Percentiles rank a stretch among this genome's conserved stretches.
These are phyloP conservation scores for Moniliophthora roreri DNA, from an alignment of 1,284 basidiomycete genomes.

Conservation along the genomic window DNA sequence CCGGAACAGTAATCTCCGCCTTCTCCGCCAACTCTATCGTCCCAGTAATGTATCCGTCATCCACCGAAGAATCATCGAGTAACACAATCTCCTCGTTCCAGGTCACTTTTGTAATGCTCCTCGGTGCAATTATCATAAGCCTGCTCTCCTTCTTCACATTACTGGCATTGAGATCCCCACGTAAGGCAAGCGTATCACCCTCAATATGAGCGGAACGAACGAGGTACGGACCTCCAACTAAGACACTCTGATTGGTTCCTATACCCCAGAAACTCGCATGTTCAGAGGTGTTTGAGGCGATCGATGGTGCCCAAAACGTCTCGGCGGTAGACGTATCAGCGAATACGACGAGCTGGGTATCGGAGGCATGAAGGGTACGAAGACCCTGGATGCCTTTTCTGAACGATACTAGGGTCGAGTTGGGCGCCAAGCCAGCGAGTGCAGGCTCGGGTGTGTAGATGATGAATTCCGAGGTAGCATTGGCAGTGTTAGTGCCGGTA, in stretches of 20 bases:
- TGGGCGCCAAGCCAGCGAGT: background rate
- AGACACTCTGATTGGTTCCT: slow-evolving; percentile 47
- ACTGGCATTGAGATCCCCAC: slow-evolving; percentile 45
- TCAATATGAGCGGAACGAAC: slow-evolving; percentile 47
- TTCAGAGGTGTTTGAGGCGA: slow-evolving; percentile 32
- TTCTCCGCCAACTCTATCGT: background rate
- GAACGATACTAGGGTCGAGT: slow-evolving; percentile 44
- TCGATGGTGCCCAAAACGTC: slow-evolving; percentile 47
- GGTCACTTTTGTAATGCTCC: slow-evolving; percentile 36
- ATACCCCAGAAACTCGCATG: slow-evolving; percentile 48
- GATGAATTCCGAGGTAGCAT: slow-evolving; percentile 14
- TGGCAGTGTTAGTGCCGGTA: slow-evolving; percentile 41
- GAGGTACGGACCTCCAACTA: slow-evolving; percentile 58
- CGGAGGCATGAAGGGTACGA: slow-evolving; percentile 63
- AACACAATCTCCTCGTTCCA: slow-evolving; percentile 67
- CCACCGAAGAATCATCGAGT: slow-evolving; percentile 21
- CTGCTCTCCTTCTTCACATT: slow-evolving; percentile 25
- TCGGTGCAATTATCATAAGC: slow-evolving; percentile 53
- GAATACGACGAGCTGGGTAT: slow-evolving; percentile 63
- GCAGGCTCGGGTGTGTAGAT: background rate
- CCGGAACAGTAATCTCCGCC: slow-evolving; percentile 24
- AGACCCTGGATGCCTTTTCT: slow-evolving; percentile 55
- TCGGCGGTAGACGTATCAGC: slow-evolving; percentile 62
- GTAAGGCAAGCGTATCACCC: slow-evolving; percentile 37
- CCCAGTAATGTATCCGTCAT: background rate